These are phyloP conservation scores for Hymenoscyphus fructigenus DNA, from an alignment of 2,329 filamentous ascomycete genomes.

Conservation along the genomic window DNA sequence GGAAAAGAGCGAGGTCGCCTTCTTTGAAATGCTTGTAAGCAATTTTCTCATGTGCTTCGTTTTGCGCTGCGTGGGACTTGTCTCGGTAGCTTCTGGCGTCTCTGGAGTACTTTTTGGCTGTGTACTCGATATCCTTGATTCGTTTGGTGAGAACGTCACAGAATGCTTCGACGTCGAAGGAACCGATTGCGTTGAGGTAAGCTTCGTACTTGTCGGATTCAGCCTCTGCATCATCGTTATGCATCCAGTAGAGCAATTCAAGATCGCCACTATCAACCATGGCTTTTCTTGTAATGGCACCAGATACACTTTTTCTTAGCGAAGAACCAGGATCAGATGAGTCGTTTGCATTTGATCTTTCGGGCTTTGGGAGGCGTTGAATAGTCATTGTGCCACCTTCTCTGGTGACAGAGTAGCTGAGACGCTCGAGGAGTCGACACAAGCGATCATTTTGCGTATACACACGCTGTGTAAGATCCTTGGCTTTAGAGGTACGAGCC, in stretches of 20 bases:
- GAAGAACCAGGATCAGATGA: slow-evolving; percentile 56
- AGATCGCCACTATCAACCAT: slow-evolving; percentile 65
- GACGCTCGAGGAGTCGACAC: slow-evolving; percentile 77
- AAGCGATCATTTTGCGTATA: slow-evolving; percentile 83
- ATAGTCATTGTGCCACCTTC: slow-evolving; percentile 72
- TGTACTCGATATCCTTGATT: slow-evolving; percentile 89
- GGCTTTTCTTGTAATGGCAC: slow-evolving; percentile 51
- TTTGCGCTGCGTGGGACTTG: slow-evolving; percentile 75
- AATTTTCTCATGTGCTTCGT: slow-evolving; percentile 92
- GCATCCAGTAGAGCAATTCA: slow-evolving; percentile 79
- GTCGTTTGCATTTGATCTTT: slow-evolving; percentile 59
- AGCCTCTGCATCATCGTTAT: slow-evolving; percentile 60
- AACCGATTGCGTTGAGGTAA: slow-evolving; percentile 71
- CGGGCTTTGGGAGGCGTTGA: slow-evolving; percentile 65
- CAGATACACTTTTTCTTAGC: slow-evolving; percentile 51
- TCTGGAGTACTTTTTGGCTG: slow-evolving; percentile 89
- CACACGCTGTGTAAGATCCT: slow-evolving; percentile 79
- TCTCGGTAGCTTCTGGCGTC: slow-evolving; percentile 86
- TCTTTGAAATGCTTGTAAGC: slow-evolving; percentile 95
- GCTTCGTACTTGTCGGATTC: slow-evolving; percentile 74
- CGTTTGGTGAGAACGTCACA: slow-evolving; percentile 83
- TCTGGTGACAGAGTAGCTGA: slow-evolving; percentile 79
- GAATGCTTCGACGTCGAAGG: slow-evolving; percentile 82
- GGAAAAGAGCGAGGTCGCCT: slow-evolving; percentile 88
- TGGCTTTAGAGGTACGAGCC: slow-evolving; percentile 68